Evolutionary conservation across 768 basidiomycete genomes (phyloP), one percentile per base, ranked within the genome.

Genomic region (Dacryopinax spathularia): DNA sequence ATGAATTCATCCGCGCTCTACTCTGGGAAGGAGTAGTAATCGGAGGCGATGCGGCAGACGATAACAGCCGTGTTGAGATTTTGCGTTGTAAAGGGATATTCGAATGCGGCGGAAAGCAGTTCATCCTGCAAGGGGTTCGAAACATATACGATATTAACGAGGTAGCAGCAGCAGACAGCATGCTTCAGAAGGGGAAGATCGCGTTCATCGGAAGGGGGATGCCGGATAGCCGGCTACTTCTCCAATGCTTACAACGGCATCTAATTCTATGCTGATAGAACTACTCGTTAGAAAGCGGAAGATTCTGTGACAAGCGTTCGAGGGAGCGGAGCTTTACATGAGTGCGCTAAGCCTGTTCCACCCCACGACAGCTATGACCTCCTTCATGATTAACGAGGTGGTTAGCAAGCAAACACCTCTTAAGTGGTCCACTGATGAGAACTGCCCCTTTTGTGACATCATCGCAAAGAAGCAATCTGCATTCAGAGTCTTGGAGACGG

Each of bases 81-180:
- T 75, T 99, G 20, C 84, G 96, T 16, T 90, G 91, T 69, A 98
- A 99, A 72, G 95, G 94, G 7, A 77, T 92, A 20, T 84, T 95
- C 66, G 73, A 69, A 73, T 18, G 75, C 1, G 73, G 75, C 0
- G 87, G 87, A 1, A 77, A 80, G 61, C 78, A 81, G 63, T 81
- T 85, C 68, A 82, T 98, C 62, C 75, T 99, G 44, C 96, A 99
- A 71, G 96, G 94, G 1, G 96, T 99, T 13, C 78, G 90, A 67
- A 90, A 78, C 68, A 80, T 97, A 73, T 99, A 94, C 71, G 95
- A 99, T 68, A 81, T 94, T 2, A 75, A 70, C 43, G 63, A 66
- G 61, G 60, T 73, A 18, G 48, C 60, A 25, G 6, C 3, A n/a
- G 43, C 34, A 41, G 43, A 44, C 12, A 84, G 81, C 1, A 71